Evolutionary conservation across 1,284 basidiomycete genomes (phyloP).

Genomic region (Cryptococcus deneoformans): DNA sequence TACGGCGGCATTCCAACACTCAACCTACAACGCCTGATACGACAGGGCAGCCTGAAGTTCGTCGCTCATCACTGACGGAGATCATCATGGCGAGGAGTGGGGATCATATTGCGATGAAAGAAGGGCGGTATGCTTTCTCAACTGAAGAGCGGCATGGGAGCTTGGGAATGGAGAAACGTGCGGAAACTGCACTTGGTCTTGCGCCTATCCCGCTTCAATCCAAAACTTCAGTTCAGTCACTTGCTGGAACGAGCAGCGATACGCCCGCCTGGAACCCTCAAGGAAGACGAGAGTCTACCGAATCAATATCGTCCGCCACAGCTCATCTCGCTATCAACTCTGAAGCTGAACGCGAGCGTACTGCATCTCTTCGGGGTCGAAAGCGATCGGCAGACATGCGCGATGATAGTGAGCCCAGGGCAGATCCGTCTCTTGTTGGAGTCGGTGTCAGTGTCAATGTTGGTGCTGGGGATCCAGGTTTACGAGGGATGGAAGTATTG

Average conservation of each 20-base stretch:
- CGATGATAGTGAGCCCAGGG: slow-evolving; percentile 8
- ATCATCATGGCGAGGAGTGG: slow-evolving; percentile 40
- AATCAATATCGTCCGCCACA: slow-evolving; percentile 16
- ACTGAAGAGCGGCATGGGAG: neutral
- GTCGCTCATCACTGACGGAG: slow-evolving; percentile 38
- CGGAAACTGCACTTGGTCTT: neutral
- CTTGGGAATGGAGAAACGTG: neutral
- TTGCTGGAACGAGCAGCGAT: neutral
- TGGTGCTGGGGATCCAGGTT: slow-evolving; percentile 23
- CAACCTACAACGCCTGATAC: slow-evolving; percentile 27
- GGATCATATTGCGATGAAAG: slow-evolving; percentile 30
- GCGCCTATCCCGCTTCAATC: neutral
- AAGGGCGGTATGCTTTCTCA: slow-evolving; percentile 9
- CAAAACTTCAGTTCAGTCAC: neutral
- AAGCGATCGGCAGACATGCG: slow-evolving; percentile 8
- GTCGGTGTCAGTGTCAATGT: slow-evolving; percentile 16
- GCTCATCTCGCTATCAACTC: slow-evolving; percentile 6
- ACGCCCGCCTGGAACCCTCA: neutral
- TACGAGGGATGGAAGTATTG: slow-evolving; percentile 44
- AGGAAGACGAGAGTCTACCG: slow-evolving; percentile 28
- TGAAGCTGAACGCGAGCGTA: slow-evolving; percentile 13
- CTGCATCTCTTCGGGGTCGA: slow-evolving; percentile 9
- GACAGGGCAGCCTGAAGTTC: slow-evolving; percentile 1
- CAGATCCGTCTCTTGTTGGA: slow-evolving; percentile 14
- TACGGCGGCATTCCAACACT: slow-evolving; percentile 18